phyloP scores from a whole-genome alignment of 2,329 filamentous ascomycete species.

The Exophiala viscosa region DNA sequence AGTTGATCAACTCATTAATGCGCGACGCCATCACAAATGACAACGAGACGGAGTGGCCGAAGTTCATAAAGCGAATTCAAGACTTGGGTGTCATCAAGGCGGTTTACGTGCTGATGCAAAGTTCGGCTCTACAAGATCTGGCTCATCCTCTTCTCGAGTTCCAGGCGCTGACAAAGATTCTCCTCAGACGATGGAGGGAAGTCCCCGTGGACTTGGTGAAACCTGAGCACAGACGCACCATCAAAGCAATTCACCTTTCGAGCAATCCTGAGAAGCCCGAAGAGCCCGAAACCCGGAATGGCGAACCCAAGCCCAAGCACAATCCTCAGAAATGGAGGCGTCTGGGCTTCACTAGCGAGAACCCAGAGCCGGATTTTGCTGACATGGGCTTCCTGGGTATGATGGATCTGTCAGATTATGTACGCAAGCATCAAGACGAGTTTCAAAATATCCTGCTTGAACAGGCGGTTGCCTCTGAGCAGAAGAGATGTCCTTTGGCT shows the following conservation, averaged over 20 bases:
- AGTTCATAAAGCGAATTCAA: conserved; percentile 88
- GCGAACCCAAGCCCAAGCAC: conserved; percentile 56
- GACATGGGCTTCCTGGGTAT: conserved; percentile 84
- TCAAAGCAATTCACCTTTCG: conserved; percentile 80
- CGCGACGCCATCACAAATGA: conserved; percentile 82
- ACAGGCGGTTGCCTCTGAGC: conserved; percentile 68
- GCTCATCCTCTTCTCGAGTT: conserved; percentile 90
- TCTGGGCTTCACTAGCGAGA: conserved; percentile 87
- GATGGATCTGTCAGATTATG: conserved; percentile 96
- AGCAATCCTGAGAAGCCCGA: conserved; percentile 65
- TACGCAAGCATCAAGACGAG: conserved; percentile 82
- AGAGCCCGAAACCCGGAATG: conserved; percentile 35
- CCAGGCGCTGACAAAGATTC: conserved; percentile 81
- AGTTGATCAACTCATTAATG: conserved; percentile 93
- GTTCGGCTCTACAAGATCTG: conserved; percentile 83
- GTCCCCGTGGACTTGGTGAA: conserved; percentile 80
- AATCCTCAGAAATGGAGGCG: conserved; percentile 91
- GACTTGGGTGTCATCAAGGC: conserved; percentile 90
- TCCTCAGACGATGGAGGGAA: conserved; percentile 83
- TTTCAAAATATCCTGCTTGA: conserved; percentile 91
- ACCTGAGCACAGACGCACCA: conserved; percentile 78
- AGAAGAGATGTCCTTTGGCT: conserved; percentile 80
- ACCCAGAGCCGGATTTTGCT: conserved; percentile 79
- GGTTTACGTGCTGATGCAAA: conserved; percentile 91
- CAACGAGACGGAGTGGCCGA: conserved; percentile 80